A percentile compares a stretch with the other conserved stretches of the same genome.
Conservation (phyloP, 2,329 filamentous ascomycete species). For the Fusarium denticulatum region DNA sequence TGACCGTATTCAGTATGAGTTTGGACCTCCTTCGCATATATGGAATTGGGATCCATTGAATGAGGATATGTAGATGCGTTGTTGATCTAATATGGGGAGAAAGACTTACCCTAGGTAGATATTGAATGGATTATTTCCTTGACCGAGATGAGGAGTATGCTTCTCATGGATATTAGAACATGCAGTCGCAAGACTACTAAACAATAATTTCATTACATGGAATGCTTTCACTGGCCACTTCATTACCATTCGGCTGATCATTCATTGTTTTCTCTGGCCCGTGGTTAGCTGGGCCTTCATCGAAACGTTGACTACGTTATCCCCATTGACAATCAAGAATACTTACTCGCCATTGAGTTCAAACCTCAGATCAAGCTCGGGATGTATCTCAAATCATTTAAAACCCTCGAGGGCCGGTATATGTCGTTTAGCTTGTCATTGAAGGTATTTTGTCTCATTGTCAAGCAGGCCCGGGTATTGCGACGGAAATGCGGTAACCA, state of each 20-base stretch:
- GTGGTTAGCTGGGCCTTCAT: no score
- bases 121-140: no score
- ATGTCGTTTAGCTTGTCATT: no score
- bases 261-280: no score
- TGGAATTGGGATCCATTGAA: not conserved
- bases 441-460: not conserved
- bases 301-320: no score
- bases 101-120: not conserved
- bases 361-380: not conserved
- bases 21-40: not conserved
- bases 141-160: rapidly evolving
- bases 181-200: no score
- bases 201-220: no score
- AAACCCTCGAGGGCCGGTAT: rapidly evolving
- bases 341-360: not conserved
- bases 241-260: no score
- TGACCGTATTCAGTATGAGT: not conserved
- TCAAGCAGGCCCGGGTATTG: not conserved
- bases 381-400: rapidly evolving
- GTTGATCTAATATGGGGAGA: rapidly evolving
- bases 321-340: not conserved
- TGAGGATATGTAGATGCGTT: not conserved
- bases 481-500: not conserved
- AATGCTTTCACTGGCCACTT: no score
- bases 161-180: no score